Evolutionary conservation across 345 rosid species (phyloP).

Genomic region (Eutrema yunnanense): DNA sequence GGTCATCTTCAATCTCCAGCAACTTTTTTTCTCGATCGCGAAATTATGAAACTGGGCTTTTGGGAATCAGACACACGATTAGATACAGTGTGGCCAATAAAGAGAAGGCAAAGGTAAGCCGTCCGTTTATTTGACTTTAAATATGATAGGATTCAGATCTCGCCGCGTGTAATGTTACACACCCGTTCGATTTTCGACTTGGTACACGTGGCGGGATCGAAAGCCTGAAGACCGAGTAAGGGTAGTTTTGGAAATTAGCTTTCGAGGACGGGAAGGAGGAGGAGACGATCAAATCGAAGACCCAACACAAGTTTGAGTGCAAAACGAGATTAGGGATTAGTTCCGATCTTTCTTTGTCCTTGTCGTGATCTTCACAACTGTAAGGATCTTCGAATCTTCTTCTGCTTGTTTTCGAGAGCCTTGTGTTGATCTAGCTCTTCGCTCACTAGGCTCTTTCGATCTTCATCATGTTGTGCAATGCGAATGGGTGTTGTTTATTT

Average conservation of each 20-base stretch:
- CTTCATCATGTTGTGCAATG: conserved; percentile 11
- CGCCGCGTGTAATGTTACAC: not conserved
- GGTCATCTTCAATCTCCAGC: conserved; percentile 16
- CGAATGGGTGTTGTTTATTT: not conserved
- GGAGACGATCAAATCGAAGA: conserved; percentile 24
- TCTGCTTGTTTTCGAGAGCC: not conserved
- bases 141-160: not conserved
- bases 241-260: conserved; percentile 10
- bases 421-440: conserved; percentile 4
- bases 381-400: conserved; percentile 1
- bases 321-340: not conserved
- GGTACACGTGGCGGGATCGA: not conserved
- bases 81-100: too few relatives aligned
- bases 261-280: not conserved
- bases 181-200: not conserved
- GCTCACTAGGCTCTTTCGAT: not conserved
- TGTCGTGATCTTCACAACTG: conserved; percentile 8
- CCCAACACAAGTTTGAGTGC: not conserved
- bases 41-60: not conserved
- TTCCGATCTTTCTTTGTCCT: conserved; percentile 5
- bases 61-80: not conserved
- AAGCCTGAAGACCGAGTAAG: conserved; percentile 4
- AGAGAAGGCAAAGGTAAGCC: not conserved
- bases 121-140: conserved; percentile 24
- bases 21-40: conserved; percentile 13